Evolutionary conservation across 768 basidiomycete genomes (phyloP), one percentile per base, ranked within the genome.

Genomic region (Hydnomerulius pinastri): DNA sequence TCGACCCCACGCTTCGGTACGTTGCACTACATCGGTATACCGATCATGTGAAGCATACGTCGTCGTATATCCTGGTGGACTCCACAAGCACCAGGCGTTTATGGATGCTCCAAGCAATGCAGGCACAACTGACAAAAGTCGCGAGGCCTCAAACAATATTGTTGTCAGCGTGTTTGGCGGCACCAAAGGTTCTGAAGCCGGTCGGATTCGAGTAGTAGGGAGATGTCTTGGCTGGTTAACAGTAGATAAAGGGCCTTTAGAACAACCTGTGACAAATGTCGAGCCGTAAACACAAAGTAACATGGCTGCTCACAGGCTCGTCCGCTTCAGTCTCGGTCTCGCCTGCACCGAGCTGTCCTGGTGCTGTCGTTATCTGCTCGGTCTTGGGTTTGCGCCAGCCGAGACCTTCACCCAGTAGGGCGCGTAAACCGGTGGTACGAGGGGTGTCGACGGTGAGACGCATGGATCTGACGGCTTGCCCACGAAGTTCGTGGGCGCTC

Each of bases 301-400:
- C 27, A 38, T 24, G 52, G 25, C 12, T 53, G 43, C 86, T 72
- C 62, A 89, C 87, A 29, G 83, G 83, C 59, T 90, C 87, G 58
- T 90, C 87, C 11, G 80, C 75, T 62, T 90, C 88, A 0, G 88
- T 89, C 62, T 90, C 87, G 0, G 88, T 89, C 69, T 90, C 87
- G 6, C 86, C 86, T 23, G 85, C 86, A 53, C 87, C 82, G 33
- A 71, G 60, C 47, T 72, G 72, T 3, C 77, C 85, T 15, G 79
- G 81, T 0, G 79, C 73, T 0, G 87, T 89, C n/a, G 80, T 85
- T 59, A 89, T 87, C 50, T 68, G 67, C 1, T 52, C 48, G 28
- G 65, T 67, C 60, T 76, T 80, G 43, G 72, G 64, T 24, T 69
- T 72, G 21, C 72, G 68, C 48, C 65, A 62, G 6, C 64, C 56